Base-by-base conservation (phyloP, 2,329 filamentous ascomycete genomes). In the Aspergillus floridensis region DNA sequence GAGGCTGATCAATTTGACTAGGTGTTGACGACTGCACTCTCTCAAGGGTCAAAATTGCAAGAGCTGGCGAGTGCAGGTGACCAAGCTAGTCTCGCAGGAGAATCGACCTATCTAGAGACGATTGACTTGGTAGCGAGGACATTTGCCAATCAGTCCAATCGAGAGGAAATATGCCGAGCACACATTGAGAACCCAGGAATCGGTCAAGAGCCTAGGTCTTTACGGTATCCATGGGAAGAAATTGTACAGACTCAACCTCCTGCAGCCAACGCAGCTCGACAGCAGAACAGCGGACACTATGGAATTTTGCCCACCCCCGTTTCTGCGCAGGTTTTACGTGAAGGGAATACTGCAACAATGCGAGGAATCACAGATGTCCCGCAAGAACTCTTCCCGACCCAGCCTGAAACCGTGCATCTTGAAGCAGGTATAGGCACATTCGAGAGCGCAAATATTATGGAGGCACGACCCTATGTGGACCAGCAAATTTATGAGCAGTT, bases 1-100 rank as follows among this genome's bases (percentile, higher is more conserved):
- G 29, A 22, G 3, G 29, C 56, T 53, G 35, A 58, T 10, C 2
- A 32, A n/a, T 12, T 8, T n/a, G 32, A 12, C 7, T n/a, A 58
- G 57, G 46, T 58, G 22, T 8, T 58, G 21, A 54, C 57, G 31
- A 38, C 57, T 14, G 31, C 47, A 21, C 48, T 58, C 31, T 54
- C 41, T 2, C 49, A 58, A 29, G 12, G 31, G 32, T n/a, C 50
- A 26, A 32, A 38, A 44, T 5, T 54, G 26, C 19, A 47, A 19
- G 38, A 41, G 14, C 16, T n/a, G 16, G 38, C 38, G 16, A 19
- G 4, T 19, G 38, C 2, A 16, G 16, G 16, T 41, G 16, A 19
- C 5, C 38, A 41, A 41, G 16, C 38, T 19, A 14, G 16, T 14
- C 14, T 44, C 16, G 38, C 38, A 1, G 14, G 38, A 3, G 38